phyloP scores from a whole-genome alignment of 306 rosid species.

The Ochetophila trinervis region DNA sequence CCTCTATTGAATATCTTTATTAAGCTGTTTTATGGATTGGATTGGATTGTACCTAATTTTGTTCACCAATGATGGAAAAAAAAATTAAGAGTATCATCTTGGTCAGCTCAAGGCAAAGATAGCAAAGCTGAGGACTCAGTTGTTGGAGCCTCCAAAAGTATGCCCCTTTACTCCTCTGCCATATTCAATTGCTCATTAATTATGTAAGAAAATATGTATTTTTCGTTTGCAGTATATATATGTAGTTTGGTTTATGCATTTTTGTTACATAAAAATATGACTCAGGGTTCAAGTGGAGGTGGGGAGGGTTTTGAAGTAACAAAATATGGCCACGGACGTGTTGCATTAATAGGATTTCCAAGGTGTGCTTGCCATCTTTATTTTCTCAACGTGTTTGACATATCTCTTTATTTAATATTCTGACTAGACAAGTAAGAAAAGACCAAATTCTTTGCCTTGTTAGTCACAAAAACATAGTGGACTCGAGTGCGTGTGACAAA shows the following conservation, averaged over 20 bases:
- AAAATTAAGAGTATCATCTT: conserved; percentile 82
- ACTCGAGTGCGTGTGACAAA: background rate
- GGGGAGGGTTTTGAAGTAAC: conserved; percentile 99
- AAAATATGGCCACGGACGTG: conserved; percentile 96
- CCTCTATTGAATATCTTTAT: background rate
- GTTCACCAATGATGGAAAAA: conserved; percentile 1
- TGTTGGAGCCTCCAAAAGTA: conserved; percentile 97
- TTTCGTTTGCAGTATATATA: background rate
- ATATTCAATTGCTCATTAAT: background rate
- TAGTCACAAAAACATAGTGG: background rate
- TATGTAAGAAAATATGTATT: background rate
- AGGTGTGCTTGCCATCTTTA: conserved; percentile 52
- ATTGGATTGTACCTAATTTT: background rate
- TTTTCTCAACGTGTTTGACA: conserved; percentile 9
- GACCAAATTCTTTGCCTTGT: background rate
- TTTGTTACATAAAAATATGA: conserved; percentile 21
- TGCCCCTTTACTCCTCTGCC: background rate
- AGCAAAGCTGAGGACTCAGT: conserved; percentile 91
- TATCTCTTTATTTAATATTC: background rate
- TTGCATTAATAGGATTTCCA: conserved; percentile 96
- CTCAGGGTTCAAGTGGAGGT: conserved; percentile 95
- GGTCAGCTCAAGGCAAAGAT: conserved; percentile 99
- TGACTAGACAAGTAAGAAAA: background rate
- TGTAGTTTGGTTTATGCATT: background rate
- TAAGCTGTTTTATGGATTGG: conserved; percentile 1